Conservation (phyloP, 148 eudicot species). For the Spergularia marina region DNA sequence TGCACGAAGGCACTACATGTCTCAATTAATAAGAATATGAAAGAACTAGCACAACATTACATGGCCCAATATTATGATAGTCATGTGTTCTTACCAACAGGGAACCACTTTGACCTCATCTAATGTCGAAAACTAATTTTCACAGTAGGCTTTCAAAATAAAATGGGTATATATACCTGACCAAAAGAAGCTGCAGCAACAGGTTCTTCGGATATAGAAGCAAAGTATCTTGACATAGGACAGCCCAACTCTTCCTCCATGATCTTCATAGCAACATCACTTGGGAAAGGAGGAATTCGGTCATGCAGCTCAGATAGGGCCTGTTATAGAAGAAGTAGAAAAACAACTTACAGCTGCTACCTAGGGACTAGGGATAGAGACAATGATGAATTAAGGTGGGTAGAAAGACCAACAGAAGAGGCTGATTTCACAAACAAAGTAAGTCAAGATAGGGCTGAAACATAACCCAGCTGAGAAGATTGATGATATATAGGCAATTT, state of each 20-base stretch:
- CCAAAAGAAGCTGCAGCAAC: constrained; percentile 99
- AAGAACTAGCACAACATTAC: neutral
- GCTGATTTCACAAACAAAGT: neutral
- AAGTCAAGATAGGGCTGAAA: neutral
- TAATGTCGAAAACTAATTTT: neutral
- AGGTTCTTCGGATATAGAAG: constrained; percentile 84
- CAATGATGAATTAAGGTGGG: neutral
- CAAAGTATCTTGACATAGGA: constrained; percentile 53
- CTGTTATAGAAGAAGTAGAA: constrained; percentile 44
- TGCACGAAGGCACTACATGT: neutral
- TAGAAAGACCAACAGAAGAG: neutral
- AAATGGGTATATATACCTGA: constrained; percentile 52
- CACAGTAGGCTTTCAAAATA: constrained; percentile 4
- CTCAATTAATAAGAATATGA: neutral
- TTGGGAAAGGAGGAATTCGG: constrained; percentile 93
- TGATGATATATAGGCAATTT: neutral
- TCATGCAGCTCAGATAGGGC: constrained; percentile 93
- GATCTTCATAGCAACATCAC: constrained; percentile 79
- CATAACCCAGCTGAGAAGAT: neutral
- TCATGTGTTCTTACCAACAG: neutral
- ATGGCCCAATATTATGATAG: neutral
- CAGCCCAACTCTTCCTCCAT: constrained; percentile 84
- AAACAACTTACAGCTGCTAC: neutral
- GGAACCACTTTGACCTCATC: neutral
- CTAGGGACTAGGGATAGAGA: neutral